phyloP scores from a whole-genome alignment of 345 rosid genomes.

The Citrus sp. region DNA sequence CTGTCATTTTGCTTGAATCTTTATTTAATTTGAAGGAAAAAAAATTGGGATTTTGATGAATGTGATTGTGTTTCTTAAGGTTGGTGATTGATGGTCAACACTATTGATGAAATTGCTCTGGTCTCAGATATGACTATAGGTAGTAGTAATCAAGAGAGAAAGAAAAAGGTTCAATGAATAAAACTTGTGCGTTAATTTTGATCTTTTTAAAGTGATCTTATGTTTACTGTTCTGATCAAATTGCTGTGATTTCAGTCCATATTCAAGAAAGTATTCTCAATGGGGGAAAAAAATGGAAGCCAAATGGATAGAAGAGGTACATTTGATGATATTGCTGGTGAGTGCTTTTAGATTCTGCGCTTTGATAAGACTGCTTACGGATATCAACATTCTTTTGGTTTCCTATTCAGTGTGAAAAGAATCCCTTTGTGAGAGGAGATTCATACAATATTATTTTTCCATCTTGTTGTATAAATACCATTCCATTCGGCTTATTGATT shows the following conservation, averaged over 20 bases:
- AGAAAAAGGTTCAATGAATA: constrained; percentile 29
- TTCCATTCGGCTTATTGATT: constrained; percentile 5
- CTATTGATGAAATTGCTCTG: constrained; percentile 17
- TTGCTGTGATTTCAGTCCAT: constrained; percentile 29
- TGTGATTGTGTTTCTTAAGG: background rate
- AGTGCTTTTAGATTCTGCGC: constrained; percentile 10
- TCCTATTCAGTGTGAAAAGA: background rate
- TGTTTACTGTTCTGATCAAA: background rate
- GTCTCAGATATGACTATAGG: constrained; percentile 22
- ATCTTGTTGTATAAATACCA: constrained; percentile 4
- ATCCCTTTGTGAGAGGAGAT: background rate
- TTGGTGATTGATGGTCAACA: background rate
- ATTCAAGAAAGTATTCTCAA: constrained; percentile 32
- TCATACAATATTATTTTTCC: background rate
- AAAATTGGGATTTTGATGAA: background rate
- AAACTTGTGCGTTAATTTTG: background rate
- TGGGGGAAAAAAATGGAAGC: constrained; percentile 29
- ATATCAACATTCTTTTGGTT: background rate
- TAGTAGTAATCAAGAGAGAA: constrained; percentile 29
- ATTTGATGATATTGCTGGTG: constrained; percentile 24
- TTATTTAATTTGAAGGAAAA: background rate
- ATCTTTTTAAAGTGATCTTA: background rate
- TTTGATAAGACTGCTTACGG: background rate
- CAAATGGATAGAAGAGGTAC: constrained; percentile 19
- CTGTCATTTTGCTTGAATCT: background rate